phyloP scores from a whole-genome alignment of 2,329 filamentous ascomycete species.

The Hyphodiscus sp. region DNA sequence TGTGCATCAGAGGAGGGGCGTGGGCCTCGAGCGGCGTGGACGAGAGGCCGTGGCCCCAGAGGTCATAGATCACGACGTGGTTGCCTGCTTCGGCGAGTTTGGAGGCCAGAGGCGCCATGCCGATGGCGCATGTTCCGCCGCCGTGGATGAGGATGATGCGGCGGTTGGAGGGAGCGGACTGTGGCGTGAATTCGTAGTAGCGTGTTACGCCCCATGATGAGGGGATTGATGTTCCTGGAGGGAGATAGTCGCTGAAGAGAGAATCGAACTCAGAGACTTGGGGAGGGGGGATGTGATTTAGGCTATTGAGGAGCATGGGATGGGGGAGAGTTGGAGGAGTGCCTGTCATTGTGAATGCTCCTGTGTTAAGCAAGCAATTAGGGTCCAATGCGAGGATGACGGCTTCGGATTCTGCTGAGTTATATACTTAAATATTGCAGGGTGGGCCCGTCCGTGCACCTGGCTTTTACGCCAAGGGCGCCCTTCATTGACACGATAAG shows the following conservation, averaged over 20 bases:
- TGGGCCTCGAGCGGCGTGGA: not conserved
- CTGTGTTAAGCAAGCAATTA: too few relatives aligned
- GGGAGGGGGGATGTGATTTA: not conserved
- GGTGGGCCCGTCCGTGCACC: too few relatives aligned
- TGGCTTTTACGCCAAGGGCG: too few relatives aligned
- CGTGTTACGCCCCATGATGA: not conserved
- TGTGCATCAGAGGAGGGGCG: not conserved
- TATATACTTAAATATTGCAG: too few relatives aligned
- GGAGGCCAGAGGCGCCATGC: not conserved
- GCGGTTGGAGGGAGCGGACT: not conserved
- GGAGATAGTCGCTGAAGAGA: not conserved
- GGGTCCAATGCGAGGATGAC: too few relatives aligned
- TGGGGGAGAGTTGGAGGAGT: not conserved
- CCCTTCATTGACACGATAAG: too few relatives aligned
- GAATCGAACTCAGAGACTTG: constrained; percentile 1
- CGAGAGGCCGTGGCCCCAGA: not conserved
- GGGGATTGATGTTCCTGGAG: not conserved
- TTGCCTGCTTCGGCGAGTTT: not conserved
- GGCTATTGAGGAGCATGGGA: not conserved
- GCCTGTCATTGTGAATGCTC: not conserved
- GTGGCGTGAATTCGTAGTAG: not conserved
- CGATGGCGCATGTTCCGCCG: constrained; percentile 1
- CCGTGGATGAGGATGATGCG: not conserved
- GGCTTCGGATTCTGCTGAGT: too few relatives aligned
- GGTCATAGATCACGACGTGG: not conserved